Evolutionary conservation across 305 asterid genomes (phyloP).

Genomic region (Solanum chacoense): DNA sequence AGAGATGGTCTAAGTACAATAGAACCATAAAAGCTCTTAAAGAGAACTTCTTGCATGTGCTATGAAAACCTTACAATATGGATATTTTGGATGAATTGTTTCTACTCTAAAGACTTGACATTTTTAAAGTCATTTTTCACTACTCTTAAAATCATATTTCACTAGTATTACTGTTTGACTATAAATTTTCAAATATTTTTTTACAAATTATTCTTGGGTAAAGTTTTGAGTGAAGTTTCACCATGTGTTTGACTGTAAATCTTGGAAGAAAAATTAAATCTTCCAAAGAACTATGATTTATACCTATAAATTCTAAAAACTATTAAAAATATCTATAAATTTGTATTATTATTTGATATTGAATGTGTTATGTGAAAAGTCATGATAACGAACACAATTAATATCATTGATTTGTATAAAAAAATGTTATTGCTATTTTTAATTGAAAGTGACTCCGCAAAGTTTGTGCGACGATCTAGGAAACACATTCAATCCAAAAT

Average conservation of each 20-base stretch:
- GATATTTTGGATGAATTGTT: neutral
- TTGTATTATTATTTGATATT: neutral
- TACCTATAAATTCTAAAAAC: too few relatives aligned
- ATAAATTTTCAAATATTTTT: too few relatives aligned
- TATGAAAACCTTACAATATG: neutral
- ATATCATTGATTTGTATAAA: too few relatives aligned
- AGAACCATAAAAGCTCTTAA: too few relatives aligned
- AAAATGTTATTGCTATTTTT: too few relatives aligned
- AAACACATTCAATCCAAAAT: too few relatives aligned
- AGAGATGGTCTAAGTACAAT: neutral
- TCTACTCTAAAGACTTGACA: neutral
- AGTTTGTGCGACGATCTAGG: neutral
- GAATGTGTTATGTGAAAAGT: too few relatives aligned
- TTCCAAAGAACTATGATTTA: neutral
- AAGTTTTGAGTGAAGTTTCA: neutral
- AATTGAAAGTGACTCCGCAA: neutral
- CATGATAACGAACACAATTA: neutral
- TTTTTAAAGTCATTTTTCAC: too few relatives aligned
- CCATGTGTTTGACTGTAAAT: neutral
- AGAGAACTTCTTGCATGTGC: neutral
- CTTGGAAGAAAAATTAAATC: neutral
- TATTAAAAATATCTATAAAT: too few relatives aligned
- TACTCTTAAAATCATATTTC: neutral
- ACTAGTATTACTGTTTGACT: neutral
- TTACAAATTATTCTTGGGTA: neutral